phyloP scores from a whole-genome alignment of 305 asterid genomes.

The Striga hermonthica region DNA sequence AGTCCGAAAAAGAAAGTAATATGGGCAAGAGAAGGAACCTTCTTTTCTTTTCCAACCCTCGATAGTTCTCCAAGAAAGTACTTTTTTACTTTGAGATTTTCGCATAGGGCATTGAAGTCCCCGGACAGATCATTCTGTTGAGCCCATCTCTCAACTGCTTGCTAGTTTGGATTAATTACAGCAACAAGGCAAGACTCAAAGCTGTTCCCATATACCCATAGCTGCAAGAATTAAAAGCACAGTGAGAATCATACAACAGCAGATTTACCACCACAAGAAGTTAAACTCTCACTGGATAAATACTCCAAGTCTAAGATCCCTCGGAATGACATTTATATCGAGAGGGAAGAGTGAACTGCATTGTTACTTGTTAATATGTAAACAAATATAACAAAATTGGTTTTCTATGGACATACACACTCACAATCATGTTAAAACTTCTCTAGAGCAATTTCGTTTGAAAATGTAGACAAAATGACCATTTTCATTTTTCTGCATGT shows the following conservation, averaged over 20 bases:
- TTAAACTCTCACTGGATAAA: conserved; percentile 1
- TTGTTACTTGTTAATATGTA: background rate
- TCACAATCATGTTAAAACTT: background rate
- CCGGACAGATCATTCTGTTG: conserved; percentile 60
- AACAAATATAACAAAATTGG: too few species aligned
- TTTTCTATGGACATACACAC: too few species aligned
- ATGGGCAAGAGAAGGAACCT: conserved; percentile 44
- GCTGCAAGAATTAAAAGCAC: conserved; percentile 41
- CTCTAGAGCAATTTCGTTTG: conserved; percentile 1
- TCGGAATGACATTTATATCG: background rate
- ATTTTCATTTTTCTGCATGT: background rate
- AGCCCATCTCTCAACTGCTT: conserved; percentile 72
- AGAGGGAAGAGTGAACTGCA: background rate
- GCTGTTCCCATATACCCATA: conserved; percentile 92
- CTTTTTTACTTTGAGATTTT: conserved; percentile 59
- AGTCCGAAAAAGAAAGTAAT: conserved; percentile 1
- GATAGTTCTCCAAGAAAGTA: conserved; percentile 68
- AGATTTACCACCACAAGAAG: conserved; percentile 7
- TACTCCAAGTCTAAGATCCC: conserved; percentile 12
- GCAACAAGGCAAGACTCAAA: conserved; percentile 87
- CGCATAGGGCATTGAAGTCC: conserved; percentile 64
- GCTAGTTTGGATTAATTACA: conserved; percentile 65
- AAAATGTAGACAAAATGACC: background rate
- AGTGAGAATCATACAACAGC: conserved; percentile 17
- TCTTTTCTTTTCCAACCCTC: conserved; percentile 69